Evolutionary conservation across 495 filamentous ascomycete species (phyloP).

Genomic region (Filosporella fistucella): DNA sequence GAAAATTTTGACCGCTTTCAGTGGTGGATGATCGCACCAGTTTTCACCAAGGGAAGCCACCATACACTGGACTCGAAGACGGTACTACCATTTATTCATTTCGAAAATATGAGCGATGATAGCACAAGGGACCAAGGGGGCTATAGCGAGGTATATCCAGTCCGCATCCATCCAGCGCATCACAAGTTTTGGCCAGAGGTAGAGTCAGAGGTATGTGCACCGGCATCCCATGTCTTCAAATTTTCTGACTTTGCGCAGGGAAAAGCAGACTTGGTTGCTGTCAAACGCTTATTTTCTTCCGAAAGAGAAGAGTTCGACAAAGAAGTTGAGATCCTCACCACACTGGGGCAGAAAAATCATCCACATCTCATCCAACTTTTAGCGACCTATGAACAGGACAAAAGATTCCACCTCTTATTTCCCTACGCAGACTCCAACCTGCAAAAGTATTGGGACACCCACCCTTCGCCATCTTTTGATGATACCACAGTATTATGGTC

Average conservation of each 20-base stretch:
- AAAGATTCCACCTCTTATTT: constrained; percentile 17
- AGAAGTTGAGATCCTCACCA: constrained; percentile 9
- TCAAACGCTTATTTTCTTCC: constrained; percentile 14
- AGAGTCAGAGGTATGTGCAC: not conserved
- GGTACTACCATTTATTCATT: constrained; percentile 12
- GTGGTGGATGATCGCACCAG: constrained; percentile 14
- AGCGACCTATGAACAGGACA: constrained; percentile 9
- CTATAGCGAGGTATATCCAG: constrained; percentile 17
- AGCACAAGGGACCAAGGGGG: constrained; percentile 9
- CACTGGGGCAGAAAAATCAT: constrained; percentile 12
- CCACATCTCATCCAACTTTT: constrained; percentile 14
- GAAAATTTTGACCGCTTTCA: constrained; percentile 15
- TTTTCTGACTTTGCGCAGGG: constrained; percentile 3
- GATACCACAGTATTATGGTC: constrained; percentile 11
- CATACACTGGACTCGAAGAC: constrained; percentile 7
- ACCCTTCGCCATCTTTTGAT: constrained; percentile 3
- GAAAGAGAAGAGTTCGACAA: constrained; percentile 10
- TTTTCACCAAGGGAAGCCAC: constrained; percentile 3
- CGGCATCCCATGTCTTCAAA: not conserved
- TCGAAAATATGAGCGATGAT: not conserved
- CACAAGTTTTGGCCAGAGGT: constrained; percentile 14
- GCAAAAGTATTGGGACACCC: constrained; percentile 13
- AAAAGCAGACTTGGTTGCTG: constrained; percentile 8
- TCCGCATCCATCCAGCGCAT: constrained; percentile 17
- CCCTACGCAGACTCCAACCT: constrained; percentile 17